phyloP scores from a whole-genome alignment of 345 rosid species.

The Eucalyptus paniculata region DNA sequence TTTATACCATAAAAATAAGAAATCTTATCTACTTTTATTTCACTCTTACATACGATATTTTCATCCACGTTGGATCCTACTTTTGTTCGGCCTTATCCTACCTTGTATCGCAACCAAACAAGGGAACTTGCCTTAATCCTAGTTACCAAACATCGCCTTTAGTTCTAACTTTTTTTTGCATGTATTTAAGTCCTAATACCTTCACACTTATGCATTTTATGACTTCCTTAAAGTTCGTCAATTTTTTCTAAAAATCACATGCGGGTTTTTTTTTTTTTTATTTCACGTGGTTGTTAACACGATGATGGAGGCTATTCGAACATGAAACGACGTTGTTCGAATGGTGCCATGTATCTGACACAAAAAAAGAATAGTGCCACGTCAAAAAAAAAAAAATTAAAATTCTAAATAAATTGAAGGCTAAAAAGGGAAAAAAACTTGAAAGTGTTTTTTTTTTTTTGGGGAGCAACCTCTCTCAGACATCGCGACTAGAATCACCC shows the following conservation, averaged over 20 bases:
- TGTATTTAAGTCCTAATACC: neutral
- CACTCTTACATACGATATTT: neutral
- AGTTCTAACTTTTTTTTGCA: neutral
- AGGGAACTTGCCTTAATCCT: fast-evolving
- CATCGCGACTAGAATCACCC: fast-evolving
- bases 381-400: neutral
- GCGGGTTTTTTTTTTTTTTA: fast-evolving
- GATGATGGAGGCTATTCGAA: neutral
- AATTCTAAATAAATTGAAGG: neutral
- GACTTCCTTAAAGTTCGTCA: neutral
- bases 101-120: neutral
- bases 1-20: neutral
- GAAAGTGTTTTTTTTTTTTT: too few relatives aligned
- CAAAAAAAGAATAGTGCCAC: neutral
- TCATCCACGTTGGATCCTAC: neutral
- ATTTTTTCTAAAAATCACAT: neutral
- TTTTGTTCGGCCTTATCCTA: neutral
- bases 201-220: neutral
- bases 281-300: neutral
- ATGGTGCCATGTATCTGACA: neutral
- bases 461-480: fast-evolving
- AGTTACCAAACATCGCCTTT: neutral
- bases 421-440: neutral
- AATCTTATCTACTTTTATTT: neutral
- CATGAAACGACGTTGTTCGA: neutral